Conservation (phyloP, 2,329 filamentous ascomycete genomes). For the Pleoardoris graminearum region DNA sequence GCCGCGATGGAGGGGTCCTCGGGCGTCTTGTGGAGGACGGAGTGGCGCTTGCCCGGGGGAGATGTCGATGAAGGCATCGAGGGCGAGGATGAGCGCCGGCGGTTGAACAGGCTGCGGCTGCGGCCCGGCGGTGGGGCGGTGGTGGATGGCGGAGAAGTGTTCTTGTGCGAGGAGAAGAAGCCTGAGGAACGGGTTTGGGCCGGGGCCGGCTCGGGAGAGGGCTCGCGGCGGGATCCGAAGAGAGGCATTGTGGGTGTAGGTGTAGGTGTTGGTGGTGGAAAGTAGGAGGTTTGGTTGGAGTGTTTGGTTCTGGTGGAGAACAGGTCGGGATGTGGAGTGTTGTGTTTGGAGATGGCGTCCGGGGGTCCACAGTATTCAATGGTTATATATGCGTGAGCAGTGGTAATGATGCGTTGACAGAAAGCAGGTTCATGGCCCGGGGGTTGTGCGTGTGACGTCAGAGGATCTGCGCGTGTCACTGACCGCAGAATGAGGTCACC, state of each 20-base stretch:
- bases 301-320: background rate
- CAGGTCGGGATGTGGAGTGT: background rate
- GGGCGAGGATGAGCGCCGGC: slow-evolving; percentile 42
- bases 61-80: slow-evolving; percentile 30
- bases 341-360: too few species aligned
- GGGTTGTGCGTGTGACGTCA: slow-evolving; percentile 18
- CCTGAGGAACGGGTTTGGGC: background rate
- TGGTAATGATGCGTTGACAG: slow-evolving; percentile 3
- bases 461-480: slow-evolving; percentile 14
- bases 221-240: slow-evolving; percentile 30
- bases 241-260: slow-evolving; percentile 43
- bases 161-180: slow-evolving; percentile 12
- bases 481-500: slow-evolving; percentile 21
- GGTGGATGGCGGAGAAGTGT: slow-evolving; percentile 22
- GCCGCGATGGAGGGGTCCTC: slow-evolving; percentile 66
- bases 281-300: background rate
- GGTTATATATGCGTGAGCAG: slow-evolving; percentile 14
- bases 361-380: background rate
- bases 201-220: slow-evolving; percentile 1
- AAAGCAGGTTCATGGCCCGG: slow-evolving; percentile 18
- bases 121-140: slow-evolving; percentile 28
- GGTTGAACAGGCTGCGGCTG: slow-evolving; percentile 41
- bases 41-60: slow-evolving; percentile 27
- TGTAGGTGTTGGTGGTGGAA: slow-evolving; percentile 6
- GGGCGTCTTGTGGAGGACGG: slow-evolving; percentile 50